Conservation (phyloP, 2,329 filamentous ascomycete species). For the Nemania bipapillata region DNA sequence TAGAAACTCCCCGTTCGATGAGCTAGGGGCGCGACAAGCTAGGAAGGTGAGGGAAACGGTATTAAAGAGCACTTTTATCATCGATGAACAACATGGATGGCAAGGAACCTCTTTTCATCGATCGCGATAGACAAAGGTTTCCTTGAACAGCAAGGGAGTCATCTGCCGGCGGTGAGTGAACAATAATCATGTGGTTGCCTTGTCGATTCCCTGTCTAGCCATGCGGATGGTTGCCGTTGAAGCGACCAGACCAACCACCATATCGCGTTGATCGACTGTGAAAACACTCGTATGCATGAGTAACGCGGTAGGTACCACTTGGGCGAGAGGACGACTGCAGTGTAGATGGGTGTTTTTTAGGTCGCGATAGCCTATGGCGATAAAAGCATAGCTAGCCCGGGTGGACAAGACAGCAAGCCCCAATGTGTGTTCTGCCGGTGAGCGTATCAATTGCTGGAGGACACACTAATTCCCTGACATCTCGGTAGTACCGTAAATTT, state of each 20-base stretch:
- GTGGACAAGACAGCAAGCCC: neutral
- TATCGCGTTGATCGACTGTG: conserved; percentile 25
- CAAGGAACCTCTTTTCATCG: neutral
- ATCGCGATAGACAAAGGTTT: neutral
- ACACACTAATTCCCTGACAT: conserved; percentile 1
- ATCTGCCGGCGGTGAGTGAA: conserved; percentile 32
- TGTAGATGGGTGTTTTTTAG: neutral
- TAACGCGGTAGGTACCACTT: conserved; percentile 1
- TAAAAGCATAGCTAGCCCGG: neutral
- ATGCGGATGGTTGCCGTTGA: conserved; percentile 34
- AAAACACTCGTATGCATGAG: conserved; percentile 15
- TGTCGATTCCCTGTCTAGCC: conserved; percentile 25
- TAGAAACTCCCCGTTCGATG: conserved; percentile 24
- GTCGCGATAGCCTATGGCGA: conserved; percentile 1
- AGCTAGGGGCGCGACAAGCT: neutral
- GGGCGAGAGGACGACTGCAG: neutral
- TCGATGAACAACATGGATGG: neutral
- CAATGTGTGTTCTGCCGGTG: neutral
- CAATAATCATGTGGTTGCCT: conserved; percentile 17
- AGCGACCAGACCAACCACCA: conserved; percentile 21
- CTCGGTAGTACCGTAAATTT: neutral
- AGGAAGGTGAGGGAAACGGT: neutral
- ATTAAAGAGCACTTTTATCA: neutral
- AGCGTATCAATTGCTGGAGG: neutral
- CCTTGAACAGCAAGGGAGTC: conserved; percentile 4